Base-by-base conservation (phyloP, 2,329 filamentous ascomycete genomes). In the Penicillium polonicum region DNA sequence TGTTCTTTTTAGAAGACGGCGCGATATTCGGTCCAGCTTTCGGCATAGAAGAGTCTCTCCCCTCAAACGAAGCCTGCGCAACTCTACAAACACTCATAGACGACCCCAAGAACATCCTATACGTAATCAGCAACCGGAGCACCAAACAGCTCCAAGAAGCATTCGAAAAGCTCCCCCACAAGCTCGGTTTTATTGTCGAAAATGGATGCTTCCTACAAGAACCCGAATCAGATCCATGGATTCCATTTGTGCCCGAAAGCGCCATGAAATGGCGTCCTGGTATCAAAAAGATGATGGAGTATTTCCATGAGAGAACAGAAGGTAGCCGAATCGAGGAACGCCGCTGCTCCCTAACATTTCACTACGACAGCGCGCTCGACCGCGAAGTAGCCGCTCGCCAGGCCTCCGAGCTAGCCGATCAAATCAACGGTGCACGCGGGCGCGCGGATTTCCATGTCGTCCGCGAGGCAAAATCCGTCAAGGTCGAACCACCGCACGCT, bases 1-100 rank as follows among this genome's bases (percentile, higher is more conserved):
- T 97, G 1, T 94, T 97, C 74, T 87, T 97, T 63, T 81, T 97
- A 43, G 92, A 97, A 70, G 94, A 95, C 69, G 91, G 96, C 71
- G 91, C 91, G 27, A 96, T 91, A 0, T 80, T 96, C 10, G 88
- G 91, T 50, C 88, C 86, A 59, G 90, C 15, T 36, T 42, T 50
- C 29, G 21, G n/a, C 7, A 21, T 5, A 15, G n/a, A 89, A 80
- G 88, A 89, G 5, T 86, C 88, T 0, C 85, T 88, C 59, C 88
- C 85, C 54, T 86, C 88, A 65, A 89, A 91, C 77, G 85, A 90
- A 38, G 89, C 91, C 2, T 81, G 92, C 33, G 88, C 92, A 63
- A 85, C 90, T 0, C 76, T 97, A 8, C 90, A 88, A 65, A 88
- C 93, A 54, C 78, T 97, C 17, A 79, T 92, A 4, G 78, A 86